These are phyloP conservation scores for Eremothecium sinecaudum DNA, from an alignment of 1,139 yeast genomes.

Conservation along the genomic window DNA sequence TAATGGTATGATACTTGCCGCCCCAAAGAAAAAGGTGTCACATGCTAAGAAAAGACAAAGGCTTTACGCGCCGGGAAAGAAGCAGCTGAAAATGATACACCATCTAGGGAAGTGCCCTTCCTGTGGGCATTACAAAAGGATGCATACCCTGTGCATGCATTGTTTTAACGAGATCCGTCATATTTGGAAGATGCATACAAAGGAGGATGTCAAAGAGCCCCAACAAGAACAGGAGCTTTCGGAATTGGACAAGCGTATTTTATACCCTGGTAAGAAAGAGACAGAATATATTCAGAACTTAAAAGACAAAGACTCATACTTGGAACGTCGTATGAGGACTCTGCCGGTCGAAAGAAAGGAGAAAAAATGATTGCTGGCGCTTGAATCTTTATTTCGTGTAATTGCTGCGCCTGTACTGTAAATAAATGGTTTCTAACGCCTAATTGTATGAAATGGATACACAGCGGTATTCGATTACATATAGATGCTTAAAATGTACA, in stretches of 20 bases:
- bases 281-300: slow-evolving; percentile 41
- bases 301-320: slow-evolving; percentile 52
- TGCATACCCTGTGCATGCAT: slow-evolving; percentile 86
- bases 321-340: slow-evolving; percentile 50
- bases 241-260: slow-evolving; percentile 51
- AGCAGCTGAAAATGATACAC: slow-evolving; percentile 65
- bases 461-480: too few species aligned
- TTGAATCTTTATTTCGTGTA: too few species aligned
- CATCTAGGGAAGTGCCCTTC: slow-evolving; percentile 88
- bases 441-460: too few species aligned
- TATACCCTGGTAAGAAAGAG: slow-evolving; percentile 70
- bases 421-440: too few species aligned
- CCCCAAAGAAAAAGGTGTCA: slow-evolving; percentile 87
- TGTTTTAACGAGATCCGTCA: slow-evolving; percentile 76
- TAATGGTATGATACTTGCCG: slow-evolving; percentile 72
- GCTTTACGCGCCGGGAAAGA: slow-evolving; percentile 72
- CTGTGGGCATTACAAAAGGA: slow-evolving; percentile 85
- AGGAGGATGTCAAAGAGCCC: slow-evolving; percentile 20
- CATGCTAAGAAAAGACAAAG: slow-evolving; percentile 77
- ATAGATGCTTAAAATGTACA: too few species aligned
- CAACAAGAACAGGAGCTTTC: slow-evolving; percentile 43
- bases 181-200: slow-evolving; percentile 46
- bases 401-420: too few species aligned
- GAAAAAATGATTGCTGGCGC: too few species aligned
- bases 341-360: slow-evolving; percentile 39